These are phyloP conservation scores for Cucurbita ficifolia DNA, from an alignment of 306 rosid genomes.

Conservation along the genomic window DNA sequence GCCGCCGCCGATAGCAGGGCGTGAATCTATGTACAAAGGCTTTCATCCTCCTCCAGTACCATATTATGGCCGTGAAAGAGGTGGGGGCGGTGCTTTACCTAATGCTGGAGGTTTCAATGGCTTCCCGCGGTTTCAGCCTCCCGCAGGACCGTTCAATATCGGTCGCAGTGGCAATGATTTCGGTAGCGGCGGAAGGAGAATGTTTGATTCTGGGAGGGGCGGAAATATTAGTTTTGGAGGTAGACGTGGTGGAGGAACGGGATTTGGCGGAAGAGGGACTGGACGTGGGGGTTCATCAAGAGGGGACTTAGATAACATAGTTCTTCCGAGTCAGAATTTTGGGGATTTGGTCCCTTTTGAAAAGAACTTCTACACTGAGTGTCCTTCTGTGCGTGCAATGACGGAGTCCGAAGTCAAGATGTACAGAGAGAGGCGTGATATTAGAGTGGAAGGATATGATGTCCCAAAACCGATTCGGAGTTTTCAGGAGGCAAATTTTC, in stretches of 20 bases:
- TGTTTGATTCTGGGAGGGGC: conserved; percentile 22
- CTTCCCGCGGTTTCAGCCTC: conserved; percentile 49
- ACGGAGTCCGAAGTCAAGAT: conserved; percentile 49
- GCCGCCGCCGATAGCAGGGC: conserved; percentile 11
- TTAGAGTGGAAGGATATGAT: conserved; percentile 75
- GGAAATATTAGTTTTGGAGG: conserved; percentile 15
- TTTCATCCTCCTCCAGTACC: conserved; percentile 23
- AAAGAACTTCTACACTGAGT: conserved; percentile 66
- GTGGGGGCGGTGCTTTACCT: conserved; percentile 11
- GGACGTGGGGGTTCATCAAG: conserved; percentile 48
- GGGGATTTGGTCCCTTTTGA: conserved; percentile 70
- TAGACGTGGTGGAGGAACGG: conserved; percentile 23
- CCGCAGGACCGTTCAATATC: conserved; percentile 42
- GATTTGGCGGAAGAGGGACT: conserved; percentile 42
- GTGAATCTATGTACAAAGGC: conserved; percentile 20
- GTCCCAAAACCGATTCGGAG: conserved; percentile 58
- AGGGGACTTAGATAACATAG: conserved; percentile 60
- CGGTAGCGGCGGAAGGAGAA: conserved; percentile 19
- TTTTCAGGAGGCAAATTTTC: conserved; percentile 67
- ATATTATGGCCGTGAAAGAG: conserved; percentile 18
- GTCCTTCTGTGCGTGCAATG: conserved; percentile 47
- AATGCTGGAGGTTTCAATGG: conserved; percentile 17
- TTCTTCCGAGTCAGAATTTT: conserved; percentile 73
- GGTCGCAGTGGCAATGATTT: conserved; percentile 37
- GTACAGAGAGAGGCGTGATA: conserved; percentile 51